These are phyloP conservation scores for Phytophthora sansomeana DNA, from an alignment of 352 stramenopile genomes.

Conservation along the genomic window DNA sequence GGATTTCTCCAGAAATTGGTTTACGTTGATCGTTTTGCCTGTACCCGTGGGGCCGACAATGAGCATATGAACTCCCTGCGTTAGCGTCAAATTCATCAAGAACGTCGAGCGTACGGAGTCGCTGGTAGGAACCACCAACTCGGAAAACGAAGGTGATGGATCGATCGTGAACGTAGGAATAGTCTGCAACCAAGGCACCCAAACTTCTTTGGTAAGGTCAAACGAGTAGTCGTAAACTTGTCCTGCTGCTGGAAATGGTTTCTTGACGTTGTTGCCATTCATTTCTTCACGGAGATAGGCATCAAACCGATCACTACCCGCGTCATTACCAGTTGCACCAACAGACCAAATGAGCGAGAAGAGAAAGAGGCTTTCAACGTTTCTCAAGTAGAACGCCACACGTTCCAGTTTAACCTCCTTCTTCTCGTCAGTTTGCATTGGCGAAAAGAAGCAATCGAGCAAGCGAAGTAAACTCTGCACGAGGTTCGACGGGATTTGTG, in stretches of 20 bases:
- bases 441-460: conserved; percentile 92
- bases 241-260: conserved; percentile 59
- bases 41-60: conserved; percentile 95
- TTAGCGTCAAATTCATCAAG: conserved; percentile 89
- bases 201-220: conserved; percentile 76
- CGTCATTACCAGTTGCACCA: conserved; percentile 90
- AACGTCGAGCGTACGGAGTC: conserved; percentile 95
- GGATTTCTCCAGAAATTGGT: conserved; percentile 90
- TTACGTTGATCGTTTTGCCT: conserved; percentile 96
- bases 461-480: conserved; percentile 92
- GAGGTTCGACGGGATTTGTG: conserved; percentile 93
- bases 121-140: conserved; percentile 94
- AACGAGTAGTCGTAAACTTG: conserved; percentile 94
- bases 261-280: conserved; percentile 57
- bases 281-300: conserved; percentile 90
- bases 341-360: conserved; percentile 95
- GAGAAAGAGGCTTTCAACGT: conserved; percentile 92
- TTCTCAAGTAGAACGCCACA: conserved; percentile 69
- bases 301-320: conserved; percentile 87
- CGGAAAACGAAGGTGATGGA: conserved; percentile 82
- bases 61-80: conserved; percentile 89
- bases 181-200: conserved; percentile 93
- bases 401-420: conserved; percentile 82
- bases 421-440: conserved; percentile 86
- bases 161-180: conserved; percentile 84